Evolutionary conservation across 306 rosid species (phyloP).

Genomic region (Sicyos edulis): DNA sequence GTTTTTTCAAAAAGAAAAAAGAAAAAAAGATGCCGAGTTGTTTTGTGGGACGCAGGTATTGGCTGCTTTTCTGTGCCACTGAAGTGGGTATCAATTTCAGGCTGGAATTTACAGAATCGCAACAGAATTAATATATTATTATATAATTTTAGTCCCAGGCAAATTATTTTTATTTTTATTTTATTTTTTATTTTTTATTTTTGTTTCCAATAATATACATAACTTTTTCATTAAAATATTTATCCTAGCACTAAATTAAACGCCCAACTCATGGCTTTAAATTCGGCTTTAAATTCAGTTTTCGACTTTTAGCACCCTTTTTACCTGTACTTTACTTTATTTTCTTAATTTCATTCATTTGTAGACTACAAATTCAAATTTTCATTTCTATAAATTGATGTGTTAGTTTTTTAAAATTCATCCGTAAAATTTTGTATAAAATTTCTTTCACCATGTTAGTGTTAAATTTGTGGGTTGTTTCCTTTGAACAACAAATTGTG

Average conservation of each 20-base stretch:
- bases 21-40: background rate
- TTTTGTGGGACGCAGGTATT: background rate
- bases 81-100: slow-evolving; percentile 1
- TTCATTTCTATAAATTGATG: too few relatives aligned
- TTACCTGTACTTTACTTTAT: background rate
- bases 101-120: slow-evolving; percentile 2
- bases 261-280: background rate
- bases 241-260: background rate
- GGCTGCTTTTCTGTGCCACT: slow-evolving; percentile 9
- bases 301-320: background rate
- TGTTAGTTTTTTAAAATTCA: too few relatives aligned
- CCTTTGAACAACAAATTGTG: too few relatives aligned
- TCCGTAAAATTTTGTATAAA: too few relatives aligned
- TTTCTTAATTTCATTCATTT: too few relatives aligned
- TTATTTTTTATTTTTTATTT: too few relatives aligned
- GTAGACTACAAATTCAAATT: too few relatives aligned
- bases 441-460: too few relatives aligned
- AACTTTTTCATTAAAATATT: too few relatives aligned
- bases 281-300: too few relatives aligned
- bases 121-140: background rate
- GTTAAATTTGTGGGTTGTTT: too few relatives aligned
- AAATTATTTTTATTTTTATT: background rate
- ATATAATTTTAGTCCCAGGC: background rate
- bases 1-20: background rate
- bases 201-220: too few relatives aligned